Conservation (phyloP, 208 protist genomes). For the Sergeia podlipaevii region DNA sequence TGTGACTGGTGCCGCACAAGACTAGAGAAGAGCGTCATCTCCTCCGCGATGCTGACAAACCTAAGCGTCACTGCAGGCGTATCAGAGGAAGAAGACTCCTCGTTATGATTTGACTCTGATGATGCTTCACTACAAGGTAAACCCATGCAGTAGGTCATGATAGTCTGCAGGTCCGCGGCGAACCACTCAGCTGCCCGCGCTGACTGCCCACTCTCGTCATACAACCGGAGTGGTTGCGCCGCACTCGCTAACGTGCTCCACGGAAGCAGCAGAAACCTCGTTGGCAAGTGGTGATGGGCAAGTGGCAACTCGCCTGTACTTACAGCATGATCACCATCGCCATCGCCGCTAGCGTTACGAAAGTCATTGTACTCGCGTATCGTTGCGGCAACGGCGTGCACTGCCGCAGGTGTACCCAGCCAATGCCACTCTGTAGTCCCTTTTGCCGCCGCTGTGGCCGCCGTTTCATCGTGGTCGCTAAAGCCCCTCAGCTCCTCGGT, state of each 20-base stretch:
- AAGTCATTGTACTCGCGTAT: too few species aligned
- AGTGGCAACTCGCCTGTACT: background rate
- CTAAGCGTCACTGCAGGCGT: too few species aligned
- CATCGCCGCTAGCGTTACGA: too few species aligned
- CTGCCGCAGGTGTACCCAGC: conserved; percentile 44
- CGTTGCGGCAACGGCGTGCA: conserved; percentile 17
- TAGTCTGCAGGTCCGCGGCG: conserved; percentile 28
- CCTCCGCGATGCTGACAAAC: conserved; percentile 51
- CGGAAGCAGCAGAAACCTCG: conserved; percentile 52
- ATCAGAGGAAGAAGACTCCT: too few species aligned
- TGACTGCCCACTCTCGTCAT: conserved; percentile 78
- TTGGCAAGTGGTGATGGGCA: background rate
- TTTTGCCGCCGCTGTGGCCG: background rate
- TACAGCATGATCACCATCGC: background rate
- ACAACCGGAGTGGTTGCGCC: conserved; percentile 67
- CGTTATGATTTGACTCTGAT: too few species aligned
- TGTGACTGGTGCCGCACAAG: too few species aligned
- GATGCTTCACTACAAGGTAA: too few species aligned
- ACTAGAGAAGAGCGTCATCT: conserved; percentile 44
- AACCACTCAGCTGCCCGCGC: conserved; percentile 28
- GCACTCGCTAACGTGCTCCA: conserved; percentile 63
- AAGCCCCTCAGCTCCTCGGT: conserved; percentile 37
- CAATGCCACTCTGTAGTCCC: conserved; percentile 42
- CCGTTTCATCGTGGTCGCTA: background rate
- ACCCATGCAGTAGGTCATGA: too few species aligned